Conservation (phyloP, 768 basidiomycete species). For the Rhodosporidiobolus odoratus region DNA sequence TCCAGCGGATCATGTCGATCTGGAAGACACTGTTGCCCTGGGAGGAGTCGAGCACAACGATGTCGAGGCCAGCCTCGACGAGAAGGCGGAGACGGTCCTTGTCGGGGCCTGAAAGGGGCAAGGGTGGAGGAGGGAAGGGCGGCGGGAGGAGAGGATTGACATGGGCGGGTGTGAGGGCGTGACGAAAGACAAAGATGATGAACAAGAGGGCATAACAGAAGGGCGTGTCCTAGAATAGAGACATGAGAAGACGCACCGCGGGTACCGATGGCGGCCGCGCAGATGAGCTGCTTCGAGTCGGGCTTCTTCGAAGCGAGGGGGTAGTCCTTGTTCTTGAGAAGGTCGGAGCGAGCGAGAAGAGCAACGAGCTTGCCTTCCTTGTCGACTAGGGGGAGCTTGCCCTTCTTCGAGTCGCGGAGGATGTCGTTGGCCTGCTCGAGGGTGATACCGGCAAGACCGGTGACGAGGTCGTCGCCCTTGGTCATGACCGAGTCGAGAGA, state of each 20-base stretch:
- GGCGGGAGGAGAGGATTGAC: too few species aligned
- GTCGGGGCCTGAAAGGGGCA: too few species aligned
- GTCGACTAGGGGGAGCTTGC: constrained; percentile 85
- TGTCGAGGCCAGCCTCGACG: constrained; percentile 89
- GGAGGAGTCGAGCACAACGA: constrained; percentile 88
- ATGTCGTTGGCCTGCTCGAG: constrained; percentile 87
- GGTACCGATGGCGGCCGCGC: constrained; percentile 92
- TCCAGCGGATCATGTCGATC: constrained; percentile 88
- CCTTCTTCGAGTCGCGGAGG: constrained; percentile 93
- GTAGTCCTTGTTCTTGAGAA: constrained; percentile 94
- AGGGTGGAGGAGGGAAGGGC: too few species aligned
- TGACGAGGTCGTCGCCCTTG: constrained; percentile 62
- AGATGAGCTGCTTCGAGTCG: constrained; percentile 87
- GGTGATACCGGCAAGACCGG: constrained; percentile 80
- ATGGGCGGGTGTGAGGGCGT: too few species aligned
- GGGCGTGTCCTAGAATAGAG: too few species aligned
- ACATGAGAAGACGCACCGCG: too few species aligned
- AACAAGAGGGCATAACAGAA: too few species aligned
- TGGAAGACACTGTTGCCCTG: constrained; percentile 95
- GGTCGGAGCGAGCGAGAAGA: constrained; percentile 90
- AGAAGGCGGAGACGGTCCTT: constrained; percentile 75
- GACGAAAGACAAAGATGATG: too few species aligned
- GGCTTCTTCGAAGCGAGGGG: constrained; percentile 90
- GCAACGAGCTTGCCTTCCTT: constrained; percentile 61
- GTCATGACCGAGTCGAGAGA: constrained; percentile 84